These are phyloP conservation scores for Davidsoniella australis DNA, from an alignment of 2,329 filamentous ascomycete genomes.

Conservation along the genomic window DNA sequence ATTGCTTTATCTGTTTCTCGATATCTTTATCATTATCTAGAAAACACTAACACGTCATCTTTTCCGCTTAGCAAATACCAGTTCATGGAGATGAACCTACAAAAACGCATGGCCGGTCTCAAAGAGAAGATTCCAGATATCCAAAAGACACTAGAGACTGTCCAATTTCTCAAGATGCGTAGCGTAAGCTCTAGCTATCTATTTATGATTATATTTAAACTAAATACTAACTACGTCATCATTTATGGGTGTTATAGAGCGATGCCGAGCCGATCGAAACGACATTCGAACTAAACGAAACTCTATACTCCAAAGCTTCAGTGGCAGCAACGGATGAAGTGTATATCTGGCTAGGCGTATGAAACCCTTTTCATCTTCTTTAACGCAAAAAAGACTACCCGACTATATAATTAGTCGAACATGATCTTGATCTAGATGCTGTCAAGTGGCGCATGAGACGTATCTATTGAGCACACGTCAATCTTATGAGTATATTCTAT, in stretches of 20 bases:
- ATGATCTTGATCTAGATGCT: too few species aligned
- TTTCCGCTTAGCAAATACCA: constrained; percentile 67
- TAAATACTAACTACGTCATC: not conserved
- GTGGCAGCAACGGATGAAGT: constrained; percentile 77
- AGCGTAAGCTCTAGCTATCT: constrained; percentile 32
- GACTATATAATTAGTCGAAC: not conserved
- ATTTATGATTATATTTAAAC: not conserved
- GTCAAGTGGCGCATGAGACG: too few species aligned
- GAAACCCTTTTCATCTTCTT: constrained; percentile 16
- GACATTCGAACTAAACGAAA: constrained; percentile 93
- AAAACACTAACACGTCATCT: not conserved
- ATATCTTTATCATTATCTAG: not conserved
- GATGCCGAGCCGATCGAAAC: constrained; percentile 63
- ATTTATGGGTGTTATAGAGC: constrained; percentile 19
- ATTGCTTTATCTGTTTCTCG: too few species aligned
- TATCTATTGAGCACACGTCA: too few species aligned
- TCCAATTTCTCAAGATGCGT: constrained; percentile 64
- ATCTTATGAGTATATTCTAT: not conserved
- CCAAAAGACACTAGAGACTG: constrained; percentile 84
- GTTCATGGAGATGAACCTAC: constrained; percentile 94
- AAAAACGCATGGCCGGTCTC: constrained; percentile 62
- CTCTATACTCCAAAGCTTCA: constrained; percentile 74
- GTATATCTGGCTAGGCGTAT: constrained; percentile 86
- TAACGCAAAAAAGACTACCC: not conserved
- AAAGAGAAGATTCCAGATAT: constrained; percentile 96